Percentiles rank a stretch among this genome's conserved stretches.
phyloP scores from a whole-genome alignment of 1,284 basidiomycete species.

The Heterobasidion irregulare region DNA sequence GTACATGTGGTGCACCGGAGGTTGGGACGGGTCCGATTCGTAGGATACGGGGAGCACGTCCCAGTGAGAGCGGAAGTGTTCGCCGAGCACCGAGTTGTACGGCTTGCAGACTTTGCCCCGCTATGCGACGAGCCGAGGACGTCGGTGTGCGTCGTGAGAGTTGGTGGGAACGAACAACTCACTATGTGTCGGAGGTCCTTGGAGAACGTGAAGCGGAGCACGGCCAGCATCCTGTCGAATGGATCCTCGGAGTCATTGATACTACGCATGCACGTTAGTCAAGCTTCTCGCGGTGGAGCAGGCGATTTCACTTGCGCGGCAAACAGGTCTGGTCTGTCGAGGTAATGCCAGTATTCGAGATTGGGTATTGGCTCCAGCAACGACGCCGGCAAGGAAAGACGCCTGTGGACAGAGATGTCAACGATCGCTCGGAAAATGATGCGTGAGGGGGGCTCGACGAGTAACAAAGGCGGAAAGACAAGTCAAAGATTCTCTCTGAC shows the following conservation, averaged over 20 bases:
- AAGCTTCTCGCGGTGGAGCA: constrained; percentile 2
- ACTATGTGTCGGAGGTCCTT: constrained; percentile 95
- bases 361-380: constrained; percentile 89
- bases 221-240: constrained; percentile 88
- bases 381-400: constrained; percentile 83
- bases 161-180: constrained; percentile 21
- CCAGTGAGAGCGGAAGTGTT: constrained; percentile 89
- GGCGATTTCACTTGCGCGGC: constrained; percentile 57
- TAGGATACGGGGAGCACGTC: constrained; percentile 59
- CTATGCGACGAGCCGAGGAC: constrained; percentile 24
- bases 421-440: background rate
- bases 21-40: constrained; percentile 35
- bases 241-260: constrained; percentile 89
- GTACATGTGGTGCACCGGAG: constrained; percentile 39
- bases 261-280: constrained; percentile 23
- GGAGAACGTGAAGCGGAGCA: constrained; percentile 83
- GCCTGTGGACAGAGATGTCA: constrained; percentile 35
- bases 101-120: constrained; percentile 91
- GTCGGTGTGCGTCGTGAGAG: background rate
- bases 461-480: no score
- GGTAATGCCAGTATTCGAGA: constrained; percentile 93
- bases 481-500: no score
- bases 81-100: constrained; percentile 90
- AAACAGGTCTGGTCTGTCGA: constrained; percentile 90
- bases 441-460: background rate